Conservation (phyloP, 2,329 filamentous ascomycete genomes). For the Cadophora gregata region DNA sequence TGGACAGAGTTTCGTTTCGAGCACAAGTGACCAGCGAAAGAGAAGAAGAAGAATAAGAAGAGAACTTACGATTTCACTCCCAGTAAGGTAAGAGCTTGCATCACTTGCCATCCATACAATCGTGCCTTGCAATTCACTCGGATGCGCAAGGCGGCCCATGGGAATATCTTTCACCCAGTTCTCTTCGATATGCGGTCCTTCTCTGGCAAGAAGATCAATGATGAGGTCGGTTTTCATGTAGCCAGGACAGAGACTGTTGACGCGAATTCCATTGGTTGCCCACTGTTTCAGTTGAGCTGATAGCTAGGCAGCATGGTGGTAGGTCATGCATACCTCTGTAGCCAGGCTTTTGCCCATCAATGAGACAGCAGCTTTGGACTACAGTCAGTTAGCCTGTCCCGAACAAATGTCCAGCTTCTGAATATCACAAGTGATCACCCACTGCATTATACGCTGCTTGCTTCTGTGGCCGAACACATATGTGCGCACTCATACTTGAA, state of each 20-base stretch:
- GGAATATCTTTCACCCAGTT: constrained; percentile 48
- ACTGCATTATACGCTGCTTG: constrained; percentile 48
- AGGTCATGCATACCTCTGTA: constrained; percentile 45
- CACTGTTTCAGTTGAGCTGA: constrained; percentile 50
- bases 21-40: no score
- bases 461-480: constrained; percentile 47
- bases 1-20: not conserved
- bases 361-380: constrained; percentile 64
- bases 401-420: not conserved
- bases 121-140: constrained; percentile 47
- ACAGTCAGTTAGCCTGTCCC: constrained; percentile 13
- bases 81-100: constrained; percentile 38
- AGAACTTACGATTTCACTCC: constrained; percentile 37
- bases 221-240: constrained; percentile 51
- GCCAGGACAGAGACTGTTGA: constrained; percentile 71
- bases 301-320: not conserved
- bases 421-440: constrained; percentile 21
- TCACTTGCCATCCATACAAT: constrained; percentile 42
- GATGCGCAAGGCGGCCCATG: constrained; percentile 46
- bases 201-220: constrained; percentile 43
- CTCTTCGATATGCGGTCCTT: constrained; percentile 47
- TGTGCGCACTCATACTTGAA: constrained; percentile 43
- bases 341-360: constrained; percentile 65
- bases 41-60: not conserved
- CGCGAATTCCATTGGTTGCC: constrained; percentile 65